These are phyloP conservation scores for Populus euphratica DNA, from an alignment of 345 rosid species.

Conservation along the genomic window DNA sequence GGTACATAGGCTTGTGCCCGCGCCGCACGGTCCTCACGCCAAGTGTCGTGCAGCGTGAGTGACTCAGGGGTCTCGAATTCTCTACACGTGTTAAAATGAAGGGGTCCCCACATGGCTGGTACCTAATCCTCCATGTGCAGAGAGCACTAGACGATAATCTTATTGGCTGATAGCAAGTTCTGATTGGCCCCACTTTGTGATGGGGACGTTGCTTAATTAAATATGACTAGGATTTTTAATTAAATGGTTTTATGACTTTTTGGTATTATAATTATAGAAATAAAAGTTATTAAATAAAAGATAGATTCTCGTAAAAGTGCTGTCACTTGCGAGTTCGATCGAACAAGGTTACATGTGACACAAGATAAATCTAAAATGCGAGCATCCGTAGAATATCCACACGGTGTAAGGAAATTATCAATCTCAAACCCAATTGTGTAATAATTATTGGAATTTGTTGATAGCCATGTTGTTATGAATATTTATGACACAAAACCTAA, in stretches of 20 bases:
- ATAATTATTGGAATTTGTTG: no score
- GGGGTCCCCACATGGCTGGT: conserved; percentile 25
- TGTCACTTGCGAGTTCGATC: no score
- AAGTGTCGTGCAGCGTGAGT: conserved; percentile 27
- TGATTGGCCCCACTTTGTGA: background rate
- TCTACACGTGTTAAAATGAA: conserved; percentile 12
- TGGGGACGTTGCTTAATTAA: background rate
- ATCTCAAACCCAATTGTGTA: no score
- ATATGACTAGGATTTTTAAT: no score
- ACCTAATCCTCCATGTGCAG: conserved; percentile 38
- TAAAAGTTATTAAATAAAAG: background rate
- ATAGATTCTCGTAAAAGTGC: background rate
- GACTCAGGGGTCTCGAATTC: background rate
- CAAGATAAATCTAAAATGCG: no score
- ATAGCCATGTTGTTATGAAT: no score
- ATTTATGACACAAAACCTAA: no score
- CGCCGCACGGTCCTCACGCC: conserved; percentile 24
- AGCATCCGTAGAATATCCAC: no score
- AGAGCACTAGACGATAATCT: conserved; percentile 10
- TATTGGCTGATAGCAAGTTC: conserved; percentile 5
- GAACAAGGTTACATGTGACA: no score
- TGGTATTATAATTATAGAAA: background rate
- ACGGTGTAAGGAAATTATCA: no score
- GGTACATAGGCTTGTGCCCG: conserved; percentile 27
- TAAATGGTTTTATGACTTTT: background rate